Evolutionary conservation across 2,329 filamentous ascomycete genomes (phyloP), one percentile per base, ranked within the genome.

Genomic region (Trematosphaeria pertusa): DNA sequence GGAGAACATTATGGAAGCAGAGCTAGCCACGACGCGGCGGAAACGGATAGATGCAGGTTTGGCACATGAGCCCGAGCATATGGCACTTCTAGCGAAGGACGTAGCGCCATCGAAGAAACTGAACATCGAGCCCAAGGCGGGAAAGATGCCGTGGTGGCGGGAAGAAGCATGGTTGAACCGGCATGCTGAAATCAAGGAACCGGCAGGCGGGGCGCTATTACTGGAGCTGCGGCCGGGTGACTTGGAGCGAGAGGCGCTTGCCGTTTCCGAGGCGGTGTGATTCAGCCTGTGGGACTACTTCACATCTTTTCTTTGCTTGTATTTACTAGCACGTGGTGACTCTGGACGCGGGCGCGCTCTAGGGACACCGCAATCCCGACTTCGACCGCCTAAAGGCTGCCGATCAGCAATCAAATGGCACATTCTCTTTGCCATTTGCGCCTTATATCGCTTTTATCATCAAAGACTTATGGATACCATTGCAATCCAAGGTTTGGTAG

Each of bases 1-100:
- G n/a, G 83, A 89, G 46, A 89, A 91, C 63, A 80, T 87, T 22
- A 80, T 90, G 58, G 89, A 93, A 67, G 78, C 83, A 24, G 84
- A 86, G 67, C 85, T 86, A 74, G 82, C 61, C 9, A 49, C 41
- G 2, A 57, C 58, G 26, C 55, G 65, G 31, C 58, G 67, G 19
- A 65, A 64, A 18, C 65, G 71, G 11, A 24, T 66, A 3, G 67
- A 76, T 9, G 42, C 58, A n/a, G 65, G 66, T 6, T 55, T 71
- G 14, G 55, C 64, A 14, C 64, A 66, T 5, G 59, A 65, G 3
- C 59, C 58, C 8, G 59, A 61, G 4, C 57, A 71, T 4, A 52
- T 64, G 36, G 61, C 65, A 12, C 59, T 58, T 1, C 67, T 77
- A 52, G 67, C 73, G 43, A 53, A 61, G 24, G 75, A 78, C 43